These are phyloP conservation scores for Avena eriantha DNA, from an alignment of 176 grass and related monocot species.

Conservation along the genomic window DNA sequence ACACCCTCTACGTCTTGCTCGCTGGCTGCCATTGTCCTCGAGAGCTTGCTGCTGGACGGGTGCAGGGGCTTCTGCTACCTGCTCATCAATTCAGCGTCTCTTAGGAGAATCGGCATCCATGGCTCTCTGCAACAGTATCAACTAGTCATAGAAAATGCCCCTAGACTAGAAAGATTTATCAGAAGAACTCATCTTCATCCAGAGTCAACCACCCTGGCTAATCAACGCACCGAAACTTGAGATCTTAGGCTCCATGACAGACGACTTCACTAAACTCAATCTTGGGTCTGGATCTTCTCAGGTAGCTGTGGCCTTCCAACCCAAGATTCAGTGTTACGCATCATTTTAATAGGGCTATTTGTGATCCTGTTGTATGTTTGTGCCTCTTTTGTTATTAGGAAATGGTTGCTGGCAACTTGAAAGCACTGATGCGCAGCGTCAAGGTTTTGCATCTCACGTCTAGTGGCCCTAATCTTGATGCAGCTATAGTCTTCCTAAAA, in stretches of 20 bases:
- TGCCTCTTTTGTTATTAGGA: neutral
- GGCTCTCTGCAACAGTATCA: neutral
- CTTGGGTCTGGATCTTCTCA: neutral
- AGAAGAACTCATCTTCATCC: neutral
- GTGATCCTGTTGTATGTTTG: neutral
- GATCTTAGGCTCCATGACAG: neutral
- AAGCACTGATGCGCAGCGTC: neutral
- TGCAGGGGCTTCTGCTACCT: neutral
- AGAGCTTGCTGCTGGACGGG: neutral
- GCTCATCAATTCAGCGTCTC: neutral
- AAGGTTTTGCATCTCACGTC: conserved; percentile 22
- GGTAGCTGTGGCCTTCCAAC: neutral
- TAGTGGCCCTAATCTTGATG: conserved; percentile 12
- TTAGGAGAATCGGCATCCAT: neutral
- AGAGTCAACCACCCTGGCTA: neutral
- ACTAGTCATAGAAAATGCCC: conserved; percentile 8
- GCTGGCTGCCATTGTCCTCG: neutral
- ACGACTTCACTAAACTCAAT: neutral
- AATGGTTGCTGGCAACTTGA: conserved; percentile 8
- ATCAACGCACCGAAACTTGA: conserved; percentile 6
- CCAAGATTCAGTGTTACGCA: neutral
- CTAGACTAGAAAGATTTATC: conserved; percentile 12
- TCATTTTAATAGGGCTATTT: neutral
- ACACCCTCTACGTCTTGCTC: neutral
- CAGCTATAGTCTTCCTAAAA: conserved; percentile 19